A percentile compares a stretch with the other conserved stretches of the same genome.
phyloP scores from a whole-genome alignment of 805 yeast genomes.

The Candida endomychidarum region DNA sequence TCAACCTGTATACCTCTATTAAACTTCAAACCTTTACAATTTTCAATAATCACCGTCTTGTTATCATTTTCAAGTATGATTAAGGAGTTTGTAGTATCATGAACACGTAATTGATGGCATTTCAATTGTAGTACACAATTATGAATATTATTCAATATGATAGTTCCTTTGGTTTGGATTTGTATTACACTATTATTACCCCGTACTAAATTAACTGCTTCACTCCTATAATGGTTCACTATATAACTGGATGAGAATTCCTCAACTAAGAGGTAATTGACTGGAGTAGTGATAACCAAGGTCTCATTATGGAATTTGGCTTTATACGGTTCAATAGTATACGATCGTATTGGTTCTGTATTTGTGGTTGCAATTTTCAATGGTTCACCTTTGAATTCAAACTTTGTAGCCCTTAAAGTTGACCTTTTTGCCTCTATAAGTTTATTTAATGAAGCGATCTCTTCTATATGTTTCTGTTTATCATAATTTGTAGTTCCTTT shows the following conservation, averaged over 20 bases:
- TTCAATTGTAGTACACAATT: slow-evolving; percentile 19
- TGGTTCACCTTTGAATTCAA: slow-evolving; percentile 33
- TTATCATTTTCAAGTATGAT: background rate
- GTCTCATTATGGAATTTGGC: background rate
- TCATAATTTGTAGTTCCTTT: slow-evolving; percentile 17
- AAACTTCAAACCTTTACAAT: slow-evolving; percentile 22
- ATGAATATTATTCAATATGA: slow-evolving; percentile 24
- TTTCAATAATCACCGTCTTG: slow-evolving; percentile 30
- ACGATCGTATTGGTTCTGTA: background rate
- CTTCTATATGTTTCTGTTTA: slow-evolving; percentile 21
- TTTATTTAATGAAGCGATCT: slow-evolving; percentile 21
- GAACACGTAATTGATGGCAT: slow-evolving; percentile 35
- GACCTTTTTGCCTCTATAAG: slow-evolving; percentile 21
- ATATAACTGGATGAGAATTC: slow-evolving; percentile 5
- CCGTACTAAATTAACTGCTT: slow-evolving; percentile 24
- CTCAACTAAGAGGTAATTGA: slow-evolving; percentile 7
- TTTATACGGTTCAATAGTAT: slow-evolving; percentile 3
- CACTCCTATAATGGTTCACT: slow-evolving; percentile 12
- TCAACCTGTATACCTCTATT: slow-evolving; percentile 19
- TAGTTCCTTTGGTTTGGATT: slow-evolving; percentile 29
- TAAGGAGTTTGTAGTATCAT: slow-evolving; percentile 16
- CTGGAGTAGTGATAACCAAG: background rate
- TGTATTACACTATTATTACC: slow-evolving; percentile 18
- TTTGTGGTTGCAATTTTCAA: slow-evolving; percentile 9
- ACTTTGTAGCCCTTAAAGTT: slow-evolving; percentile 17